Conservation (phyloP, 257 asterid species). For the Solanum virginianum region DNA sequence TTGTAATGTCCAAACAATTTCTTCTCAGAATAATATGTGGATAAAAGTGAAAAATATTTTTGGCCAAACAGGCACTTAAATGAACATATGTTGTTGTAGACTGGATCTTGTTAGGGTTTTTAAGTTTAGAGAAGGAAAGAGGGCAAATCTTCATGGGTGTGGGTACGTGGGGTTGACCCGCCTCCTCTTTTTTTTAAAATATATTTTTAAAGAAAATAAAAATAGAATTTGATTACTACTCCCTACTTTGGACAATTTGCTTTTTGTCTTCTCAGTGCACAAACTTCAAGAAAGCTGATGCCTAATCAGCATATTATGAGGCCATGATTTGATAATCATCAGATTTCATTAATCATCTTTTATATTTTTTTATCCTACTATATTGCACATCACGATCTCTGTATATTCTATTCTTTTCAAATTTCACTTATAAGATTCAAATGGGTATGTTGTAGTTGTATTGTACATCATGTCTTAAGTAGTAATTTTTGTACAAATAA, state of each 20-base stretch:
- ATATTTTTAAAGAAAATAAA: no score
- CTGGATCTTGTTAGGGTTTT: neutral
- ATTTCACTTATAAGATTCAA: no score
- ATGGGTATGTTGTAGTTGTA: no score
- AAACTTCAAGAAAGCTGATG: slow-evolving; percentile 40
- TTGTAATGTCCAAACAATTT: neutral
- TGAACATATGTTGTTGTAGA: neutral
- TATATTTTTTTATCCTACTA: neutral
- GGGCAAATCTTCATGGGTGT: neutral
- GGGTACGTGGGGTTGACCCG: neutral
- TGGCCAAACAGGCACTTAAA: neutral
- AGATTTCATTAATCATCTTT: neutral
- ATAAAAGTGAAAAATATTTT: neutral
- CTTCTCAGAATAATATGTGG: neutral
- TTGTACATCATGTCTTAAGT: neutral
- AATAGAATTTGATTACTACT: no score
- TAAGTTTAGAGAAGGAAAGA: neutral
- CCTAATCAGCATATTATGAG: slow-evolving; percentile 13
- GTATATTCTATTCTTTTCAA: no score
- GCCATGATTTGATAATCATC: slow-evolving; percentile 47
- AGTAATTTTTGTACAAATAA: no score
- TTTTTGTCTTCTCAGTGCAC: slow-evolving; percentile 46
- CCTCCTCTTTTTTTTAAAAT: neutral
- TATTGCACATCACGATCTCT: neutral
- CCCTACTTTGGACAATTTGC: slow-evolving; percentile 20